A percentile compares a stretch with the other conserved stretches of the same genome.
phyloP scores from a whole-genome alignment of 1,284 basidiomycete species.

The Naganishia liquefaciens region DNA sequence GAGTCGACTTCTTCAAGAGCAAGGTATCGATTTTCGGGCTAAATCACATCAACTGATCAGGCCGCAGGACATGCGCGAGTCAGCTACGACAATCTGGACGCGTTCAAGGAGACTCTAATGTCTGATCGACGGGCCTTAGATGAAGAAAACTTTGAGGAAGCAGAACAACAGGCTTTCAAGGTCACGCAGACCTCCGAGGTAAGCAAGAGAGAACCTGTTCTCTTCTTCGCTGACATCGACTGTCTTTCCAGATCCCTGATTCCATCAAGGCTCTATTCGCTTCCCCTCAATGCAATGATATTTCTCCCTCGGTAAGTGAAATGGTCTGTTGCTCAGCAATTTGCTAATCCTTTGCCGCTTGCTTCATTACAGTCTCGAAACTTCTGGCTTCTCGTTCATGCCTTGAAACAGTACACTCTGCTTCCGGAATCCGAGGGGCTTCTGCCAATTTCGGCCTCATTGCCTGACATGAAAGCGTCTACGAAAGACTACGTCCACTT shows the following conservation, averaged over 20 bases:
- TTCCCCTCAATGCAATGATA: conserved; percentile 10
- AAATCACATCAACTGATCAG: not conserved
- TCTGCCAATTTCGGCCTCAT: conserved; percentile 64
- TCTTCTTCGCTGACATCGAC: not conserved
- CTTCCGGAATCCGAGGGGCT: conserved; percentile 56
- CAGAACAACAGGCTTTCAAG: conserved; percentile 74
- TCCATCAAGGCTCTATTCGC: conserved; percentile 16
- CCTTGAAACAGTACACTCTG: conserved; percentile 63
- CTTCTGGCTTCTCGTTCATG: conserved; percentile 84
- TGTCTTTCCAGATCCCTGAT: conserved; percentile 11
- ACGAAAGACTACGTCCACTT: conserved; percentile 68
- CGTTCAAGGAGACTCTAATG: conserved; percentile 65
- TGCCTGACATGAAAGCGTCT: conserved; percentile 96
- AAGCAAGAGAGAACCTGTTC: not conserved
- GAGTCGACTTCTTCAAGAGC: not conserved
- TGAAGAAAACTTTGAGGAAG: conserved; percentile 96
- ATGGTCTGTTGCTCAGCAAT: not conserved
- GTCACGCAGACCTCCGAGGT: conserved; percentile 68
- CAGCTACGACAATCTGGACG: conserved; percentile 68
- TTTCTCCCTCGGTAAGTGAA: conserved; percentile 18
- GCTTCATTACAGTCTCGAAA: conserved; percentile 57
- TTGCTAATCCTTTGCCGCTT: not conserved
- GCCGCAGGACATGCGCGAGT: conserved; percentile 11
- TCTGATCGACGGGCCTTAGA: conserved; percentile 64
- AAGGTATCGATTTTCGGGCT: not conserved